Evolutionary conservation across 129 eudicot genomes (phyloP), one percentile per base, ranked within the genome.

Genomic region (Calendula officinalis): DNA sequence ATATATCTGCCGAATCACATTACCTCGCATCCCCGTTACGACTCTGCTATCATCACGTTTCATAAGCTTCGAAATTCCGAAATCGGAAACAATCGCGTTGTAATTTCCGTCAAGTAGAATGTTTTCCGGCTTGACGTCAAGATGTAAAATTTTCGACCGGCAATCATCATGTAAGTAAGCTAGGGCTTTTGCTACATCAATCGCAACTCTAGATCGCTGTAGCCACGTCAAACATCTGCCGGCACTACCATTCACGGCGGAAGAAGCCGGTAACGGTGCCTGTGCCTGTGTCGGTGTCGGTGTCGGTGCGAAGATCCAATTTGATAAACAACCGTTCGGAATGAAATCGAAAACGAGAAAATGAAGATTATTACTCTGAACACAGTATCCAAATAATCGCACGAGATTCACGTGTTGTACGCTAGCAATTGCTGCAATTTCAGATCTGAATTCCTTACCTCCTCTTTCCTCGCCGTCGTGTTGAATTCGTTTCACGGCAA

Each of bases 131-230:
- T 90, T 90, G 3, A 90, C 80, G 63, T 90, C 97, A 0, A 91
- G 81, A 17, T 86, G 95, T 6, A 87, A 68, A 8, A 91, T 77
- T 43, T 85, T 70, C 1, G 89, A 82, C n/a, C 92, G 45, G 45
- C 97, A 91, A 76, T 91, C 97, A 22, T 86, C 87, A n/a, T 86
- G 97, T 5, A 91, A 65, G 51, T 91, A 91, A 12, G 94, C 84
- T 11, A 91, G 67, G 2, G 86, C 97, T 67, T 77, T 86, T 0
- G 95, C 95, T 4, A 91, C 95, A 65, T 91, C 97, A 6, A 78
- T 39, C 8, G 84, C 85, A 27, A 86, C 87, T 14, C 69, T 62
- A 11, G 27, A 15, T 41, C 95, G 68, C 66, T 73, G 67, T 10
- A 72, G 60, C 91, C 95, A 86, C 6, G 87, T 56, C 60, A 89